Evolutionary conservation across 2,329 filamentous ascomycete genomes (phyloP), one percentile per base, ranked within the genome.

Genomic region (Talaromyces islandicus): DNA sequence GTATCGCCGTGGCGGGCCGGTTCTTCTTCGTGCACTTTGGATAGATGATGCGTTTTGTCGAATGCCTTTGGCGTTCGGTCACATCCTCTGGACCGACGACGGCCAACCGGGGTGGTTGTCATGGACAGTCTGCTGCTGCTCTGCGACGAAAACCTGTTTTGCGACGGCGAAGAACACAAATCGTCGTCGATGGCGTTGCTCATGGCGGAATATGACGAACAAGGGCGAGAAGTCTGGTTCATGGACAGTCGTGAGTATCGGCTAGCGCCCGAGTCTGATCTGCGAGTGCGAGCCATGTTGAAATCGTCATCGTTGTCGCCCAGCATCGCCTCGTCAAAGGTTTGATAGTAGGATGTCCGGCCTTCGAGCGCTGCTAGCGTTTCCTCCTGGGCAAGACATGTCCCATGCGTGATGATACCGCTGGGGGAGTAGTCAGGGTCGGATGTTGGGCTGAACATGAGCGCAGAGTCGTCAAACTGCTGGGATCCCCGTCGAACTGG

Each of bases 291-390:
- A 19, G 43, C 19, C 19, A 35, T 46, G 43, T 21, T 24, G 19
- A 11, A 21, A 7, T 46, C 14, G 24, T 52, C 25, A 12, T 27
- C 25, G 24, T 55, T 51, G 46, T 60, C 58, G 21, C 61, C 62
- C 25, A 63, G 62, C 27, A 66, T 65, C 12, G 61, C 64, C 41
- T 68, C 66, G 50, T 69, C 66, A 56, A 67, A 69, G 7, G 67
- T 64, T 56, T 68, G 64, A 56, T 66, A 68, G 41, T 65, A 63
- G 41, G 60, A 19, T 19, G 63, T 60, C n/a, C 62, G 64, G 6
- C 70, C 71, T 59, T 73, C 71, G 5, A 73, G 59, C n/a, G 69
- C 65, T 66, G 65, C 60, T 63, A 73, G 58, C 59, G 73, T 65
- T 64, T 73, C 60, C 66, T 73, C 73, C 69, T 76, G 30, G 65